Evolutionary conservation across 2,329 filamentous ascomycete genomes (phyloP).

Genomic region (Trichoderma sp.): DNA sequence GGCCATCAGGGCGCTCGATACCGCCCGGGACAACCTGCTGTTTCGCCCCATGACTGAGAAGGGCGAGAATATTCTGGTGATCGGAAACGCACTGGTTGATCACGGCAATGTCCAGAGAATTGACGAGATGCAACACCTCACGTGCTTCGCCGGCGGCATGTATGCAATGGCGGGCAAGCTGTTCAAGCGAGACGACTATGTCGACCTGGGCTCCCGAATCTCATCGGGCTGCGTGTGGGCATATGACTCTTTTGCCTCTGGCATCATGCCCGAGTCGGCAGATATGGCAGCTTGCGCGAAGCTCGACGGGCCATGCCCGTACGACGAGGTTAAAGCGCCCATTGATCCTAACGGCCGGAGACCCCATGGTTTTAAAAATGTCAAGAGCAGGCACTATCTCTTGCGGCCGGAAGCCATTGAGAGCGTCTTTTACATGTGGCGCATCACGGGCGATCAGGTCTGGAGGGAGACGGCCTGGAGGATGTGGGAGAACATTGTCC

Average conservation of each 20-base stretch:
- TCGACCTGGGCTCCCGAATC: conserved; percentile 51
- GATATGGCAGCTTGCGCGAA: conserved; percentile 43
- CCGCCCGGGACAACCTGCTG: conserved; percentile 63
- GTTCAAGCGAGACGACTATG: conserved; percentile 52
- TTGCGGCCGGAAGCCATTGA: conserved; percentile 56
- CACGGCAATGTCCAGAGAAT: conserved; percentile 37
- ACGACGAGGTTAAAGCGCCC: conserved; percentile 36
- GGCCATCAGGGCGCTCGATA: conserved; percentile 64
- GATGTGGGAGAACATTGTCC: conserved; percentile 51
- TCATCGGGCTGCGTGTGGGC: conserved; percentile 59
- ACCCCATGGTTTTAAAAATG: conserved; percentile 61
- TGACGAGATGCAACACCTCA: conserved; percentile 58
- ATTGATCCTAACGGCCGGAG: conserved; percentile 33
- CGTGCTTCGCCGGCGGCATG: conserved; percentile 72
- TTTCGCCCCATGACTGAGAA: conserved; percentile 67
- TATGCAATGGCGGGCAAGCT: conserved; percentile 68
- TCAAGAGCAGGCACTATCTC: conserved; percentile 48
- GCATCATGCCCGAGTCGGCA: conserved; percentile 58
- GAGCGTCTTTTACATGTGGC: conserved; percentile 56
- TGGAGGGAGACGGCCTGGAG: conserved; percentile 51
- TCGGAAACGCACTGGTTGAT: conserved; percentile 47
- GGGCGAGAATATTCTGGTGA: conserved; percentile 62
- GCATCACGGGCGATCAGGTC: conserved; percentile 50
- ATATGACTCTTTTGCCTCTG: conserved; percentile 52
- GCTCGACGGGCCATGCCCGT: conserved; percentile 43